Conservation (phyloP, 345 rosid species). For the Ceriops tagal region DNA sequence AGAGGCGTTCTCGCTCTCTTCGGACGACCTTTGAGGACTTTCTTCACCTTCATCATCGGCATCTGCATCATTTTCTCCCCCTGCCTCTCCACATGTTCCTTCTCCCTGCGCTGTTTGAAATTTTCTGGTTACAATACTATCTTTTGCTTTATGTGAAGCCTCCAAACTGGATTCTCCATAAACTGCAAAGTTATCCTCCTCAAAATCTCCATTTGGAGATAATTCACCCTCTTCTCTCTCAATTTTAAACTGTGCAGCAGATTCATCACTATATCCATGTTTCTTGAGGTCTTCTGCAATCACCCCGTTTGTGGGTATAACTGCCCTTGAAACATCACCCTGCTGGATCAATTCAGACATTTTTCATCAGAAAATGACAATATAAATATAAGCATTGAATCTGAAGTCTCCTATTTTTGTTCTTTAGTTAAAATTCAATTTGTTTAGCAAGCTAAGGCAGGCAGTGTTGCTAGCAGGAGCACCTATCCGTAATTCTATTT, state of each 20-base stretch:
- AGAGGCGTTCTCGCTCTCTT: conserved; percentile 83
- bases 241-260: conserved; percentile 51
- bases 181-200: conserved; percentile 66
- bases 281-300: conserved; percentile 39
- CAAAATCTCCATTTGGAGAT: conserved; percentile 91
- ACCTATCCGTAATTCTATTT: background rate
- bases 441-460: background rate
- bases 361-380: conserved; percentile 6
- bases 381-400: background rate
- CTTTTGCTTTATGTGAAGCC: conserved; percentile 51
- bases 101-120: conserved; percentile 46
- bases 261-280: conserved; percentile 50
- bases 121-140: conserved; percentile 44
- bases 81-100: conserved; percentile 48
- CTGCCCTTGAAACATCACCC: conserved; percentile 51
- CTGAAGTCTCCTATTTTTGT: background rate
- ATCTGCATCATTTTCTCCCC: conserved; percentile 68
- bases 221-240: conserved; percentile 99
- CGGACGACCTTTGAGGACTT: conserved; percentile 84
- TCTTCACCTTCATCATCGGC: conserved; percentile 87
- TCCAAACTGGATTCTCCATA: conserved; percentile 65
- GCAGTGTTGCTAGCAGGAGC: background rate
- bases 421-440: background rate
- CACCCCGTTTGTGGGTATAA: conserved; percentile 50
- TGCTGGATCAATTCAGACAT: conserved; percentile 31